A percentile compares a stretch with the other conserved stretches of the same genome.
phyloP scores from a whole-genome alignment of 768 basidiomycete species.

The Sutorius australiensis region DNA sequence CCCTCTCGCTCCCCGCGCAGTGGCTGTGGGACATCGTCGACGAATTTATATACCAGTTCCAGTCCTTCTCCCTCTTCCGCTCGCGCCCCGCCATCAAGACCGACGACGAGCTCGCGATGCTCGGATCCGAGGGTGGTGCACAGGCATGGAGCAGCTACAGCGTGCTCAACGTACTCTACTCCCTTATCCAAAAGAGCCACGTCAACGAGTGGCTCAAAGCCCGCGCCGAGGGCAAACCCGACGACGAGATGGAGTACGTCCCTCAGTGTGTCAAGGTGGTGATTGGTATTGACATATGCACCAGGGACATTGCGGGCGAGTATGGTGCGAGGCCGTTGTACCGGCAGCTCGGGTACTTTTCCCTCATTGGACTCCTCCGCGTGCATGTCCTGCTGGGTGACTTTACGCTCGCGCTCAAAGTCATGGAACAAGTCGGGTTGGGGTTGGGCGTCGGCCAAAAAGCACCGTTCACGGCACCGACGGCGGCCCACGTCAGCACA shows the following conservation, averaged over 20 bases:
- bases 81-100: constrained; percentile 80
- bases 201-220: constrained; percentile 92
- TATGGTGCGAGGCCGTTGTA: constrained; percentile 89
- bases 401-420: constrained; percentile 89
- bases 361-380: constrained; percentile 88
- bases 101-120: constrained; percentile 82
- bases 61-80: constrained; percentile 91
- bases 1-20: constrained; percentile 92
- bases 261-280: background rate
- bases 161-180: constrained; percentile 97
- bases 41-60: constrained; percentile 98
- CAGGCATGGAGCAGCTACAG: constrained; percentile 98
- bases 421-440: constrained; percentile 91
- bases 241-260: constrained; percentile 81
- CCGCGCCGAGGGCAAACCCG: constrained; percentile 70
- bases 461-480: constrained; percentile 90
- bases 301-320: constrained; percentile 82
- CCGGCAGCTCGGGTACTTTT: constrained; percentile 95
- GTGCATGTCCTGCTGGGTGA: constrained; percentile 97
- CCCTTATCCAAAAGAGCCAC: constrained; percentile 94
- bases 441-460: constrained; percentile 89
- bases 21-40: constrained; percentile 99
- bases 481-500: constrained; percentile 93
- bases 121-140: constrained; percentile 70
- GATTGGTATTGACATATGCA: constrained; percentile 5